Base-by-base conservation (phyloP, 352 stramenopile species). In the Globisporangium camurandrum region DNA sequence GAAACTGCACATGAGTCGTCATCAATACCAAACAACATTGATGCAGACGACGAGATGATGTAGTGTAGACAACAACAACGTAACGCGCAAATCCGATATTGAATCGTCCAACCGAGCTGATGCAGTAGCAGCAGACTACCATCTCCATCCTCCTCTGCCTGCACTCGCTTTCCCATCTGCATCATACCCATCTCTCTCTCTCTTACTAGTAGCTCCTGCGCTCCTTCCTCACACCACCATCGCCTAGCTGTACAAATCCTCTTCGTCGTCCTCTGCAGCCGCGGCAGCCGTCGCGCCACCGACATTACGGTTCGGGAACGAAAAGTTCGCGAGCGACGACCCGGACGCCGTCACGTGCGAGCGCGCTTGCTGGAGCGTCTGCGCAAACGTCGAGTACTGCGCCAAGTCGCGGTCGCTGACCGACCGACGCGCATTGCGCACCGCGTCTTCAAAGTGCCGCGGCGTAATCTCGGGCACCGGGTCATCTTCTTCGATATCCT, bases 321-420 rank as follows among this genome's bases (percentile, higher is more conserved):
- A 80, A 79, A 99, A 99, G 36, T 92, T 98, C n/a, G 90, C 84
- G 30, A 98, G 70, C 59, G 94, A 97, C 9, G 75, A 85, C 36
- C 95, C 86, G 45, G 90, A 88, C 23, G 86, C 72, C 44, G 69
- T 96, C 54, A 99, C 95, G 64, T 97, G 88, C 39, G 91, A 96
- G 59, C 96, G 84, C 33, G 91, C 92, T 74, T 99, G 97, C 70
- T 98, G 92, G 48, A 99, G 84, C 37, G 92, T 95, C 66, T 90
- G 80, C 53, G 79, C 78, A 51, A 89, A 92, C 22, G 80, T 90
- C 51, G 78, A 88, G 67, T 90, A 90, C 62, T 89, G 96, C 22
- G 91, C 86, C 46, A 99, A 75, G 68, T 99, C 97, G 41, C 93
- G 82, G 78, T 99, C 97, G 27, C 87, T 98, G 8, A 99, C 96